Evolutionary conservation across 2,329 filamentous ascomycete genomes (phyloP).

Genomic region (Aspergillus sp.): DNA sequence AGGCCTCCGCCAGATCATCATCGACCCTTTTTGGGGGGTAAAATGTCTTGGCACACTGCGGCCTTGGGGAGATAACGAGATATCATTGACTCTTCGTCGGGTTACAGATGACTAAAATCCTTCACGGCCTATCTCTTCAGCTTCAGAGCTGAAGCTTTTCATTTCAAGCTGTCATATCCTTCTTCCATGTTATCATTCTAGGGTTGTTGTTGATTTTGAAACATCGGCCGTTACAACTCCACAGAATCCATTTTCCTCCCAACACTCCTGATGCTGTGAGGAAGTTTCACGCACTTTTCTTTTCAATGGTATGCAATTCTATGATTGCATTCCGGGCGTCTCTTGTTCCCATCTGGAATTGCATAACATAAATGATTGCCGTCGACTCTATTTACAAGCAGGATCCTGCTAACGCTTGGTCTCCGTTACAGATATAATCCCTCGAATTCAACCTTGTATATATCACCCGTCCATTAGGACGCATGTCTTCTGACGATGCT

Average conservation of each 20-base stretch:
- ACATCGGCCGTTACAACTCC: background rate
- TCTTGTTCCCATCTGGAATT: too few species aligned
- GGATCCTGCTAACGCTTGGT: background rate
- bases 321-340: background rate
- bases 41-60: too few species aligned
- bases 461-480: slow-evolving; percentile 18
- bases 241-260: slow-evolving; percentile 6
- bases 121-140: too few species aligned
- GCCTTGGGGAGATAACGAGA: too few species aligned
- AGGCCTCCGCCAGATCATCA: slow-evolving; percentile 17
- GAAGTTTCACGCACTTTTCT: background rate
- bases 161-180: too few species aligned
- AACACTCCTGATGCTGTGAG: slow-evolving; percentile 8
- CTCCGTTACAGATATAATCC: slow-evolving; percentile 12
- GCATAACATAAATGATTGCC: too few species aligned
- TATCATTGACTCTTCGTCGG: too few species aligned
- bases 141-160: too few species aligned
- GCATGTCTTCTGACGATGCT: slow-evolving; percentile 42
- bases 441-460: slow-evolving; percentile 9
- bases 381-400: background rate
- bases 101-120: too few species aligned
- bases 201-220: background rate
- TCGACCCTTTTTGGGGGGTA: slow-evolving; percentile 2
- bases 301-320: background rate
- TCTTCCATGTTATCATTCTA: too few species aligned